Conservation (phyloP, 345 rosid genomes). For the Acer saccharum region DNA sequence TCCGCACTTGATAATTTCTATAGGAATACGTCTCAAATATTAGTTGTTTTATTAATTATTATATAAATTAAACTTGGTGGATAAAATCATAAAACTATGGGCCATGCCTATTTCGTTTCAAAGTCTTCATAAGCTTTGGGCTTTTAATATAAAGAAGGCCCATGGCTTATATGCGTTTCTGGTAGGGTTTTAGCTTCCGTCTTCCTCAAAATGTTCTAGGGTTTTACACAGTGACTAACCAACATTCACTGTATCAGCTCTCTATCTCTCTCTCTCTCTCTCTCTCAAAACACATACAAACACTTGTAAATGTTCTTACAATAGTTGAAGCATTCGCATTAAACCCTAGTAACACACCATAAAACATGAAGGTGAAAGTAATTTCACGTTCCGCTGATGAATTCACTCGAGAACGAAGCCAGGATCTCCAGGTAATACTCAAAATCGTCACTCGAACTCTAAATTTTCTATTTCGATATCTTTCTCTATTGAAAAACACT, state of each 20-base stretch:
- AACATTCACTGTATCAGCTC: neutral
- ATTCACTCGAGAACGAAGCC: conserved; percentile 95
- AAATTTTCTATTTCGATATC: neutral
- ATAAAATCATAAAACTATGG: too few relatives aligned
- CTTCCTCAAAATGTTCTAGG: neutral
- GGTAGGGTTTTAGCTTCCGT: neutral
- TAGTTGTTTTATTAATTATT: too few relatives aligned
- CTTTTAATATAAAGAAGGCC: neutral
- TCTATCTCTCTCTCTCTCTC: neutral
- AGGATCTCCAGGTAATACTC: conserved; percentile 78
- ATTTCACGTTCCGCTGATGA: conserved; percentile 86
- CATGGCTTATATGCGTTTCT: neutral
- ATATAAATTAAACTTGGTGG: too few relatives aligned
- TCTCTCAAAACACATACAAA: neutral
- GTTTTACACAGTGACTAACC: neutral
- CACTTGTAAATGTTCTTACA: neutral
- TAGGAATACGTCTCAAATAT: too few relatives aligned
- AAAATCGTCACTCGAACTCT: neutral
- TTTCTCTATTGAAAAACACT: neutral
- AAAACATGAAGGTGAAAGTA: conserved; percentile 71
- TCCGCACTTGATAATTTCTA: too few relatives aligned
- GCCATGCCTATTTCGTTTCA: too few relatives aligned
- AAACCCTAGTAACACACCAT: neutral
- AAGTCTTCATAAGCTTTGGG: neutral
- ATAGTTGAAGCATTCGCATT: neutral